Conservation (phyloP, 257 asterid genomes). For the Salvia miltiorrhiza region DNA sequence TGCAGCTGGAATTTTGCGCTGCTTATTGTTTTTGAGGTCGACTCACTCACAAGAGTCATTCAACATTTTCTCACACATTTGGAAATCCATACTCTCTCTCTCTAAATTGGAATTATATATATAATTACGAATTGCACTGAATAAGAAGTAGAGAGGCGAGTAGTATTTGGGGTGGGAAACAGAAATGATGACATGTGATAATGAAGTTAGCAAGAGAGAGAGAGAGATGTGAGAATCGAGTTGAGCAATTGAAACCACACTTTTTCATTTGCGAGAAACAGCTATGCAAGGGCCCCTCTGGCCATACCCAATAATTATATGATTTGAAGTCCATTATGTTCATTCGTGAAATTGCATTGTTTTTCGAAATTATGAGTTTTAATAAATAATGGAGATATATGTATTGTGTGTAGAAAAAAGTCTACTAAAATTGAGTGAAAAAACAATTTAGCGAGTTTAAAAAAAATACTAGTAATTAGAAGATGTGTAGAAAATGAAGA, state of each 20-base stretch:
- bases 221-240: neutral
- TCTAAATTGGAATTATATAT: neutral
- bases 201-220: neutral
- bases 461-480: too few relatives aligned
- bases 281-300: neutral
- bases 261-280: neutral
- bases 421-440: too few relatives aligned
- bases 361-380: too few relatives aligned
- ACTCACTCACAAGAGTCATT: neutral
- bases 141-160: neutral
- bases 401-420: too few relatives aligned
- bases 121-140: too few relatives aligned
- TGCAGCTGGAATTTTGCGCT: constrained; percentile 10
- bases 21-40: neutral
- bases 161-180: neutral
- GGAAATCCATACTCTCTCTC: neutral
- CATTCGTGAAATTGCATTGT: too few relatives aligned
- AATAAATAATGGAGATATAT: too few relatives aligned
- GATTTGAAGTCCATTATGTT: neutral
- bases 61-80: neutral
- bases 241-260: neutral
- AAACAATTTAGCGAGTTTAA: too few relatives aligned
- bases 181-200: constrained; percentile 9
- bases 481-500: too few relatives aligned
- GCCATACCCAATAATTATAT: neutral